A percentile compares a stretch with the other conserved stretches of the same genome.
Conservation (phyloP, 768 basidiomycete species). For the Termitomyces sp. region DNA sequence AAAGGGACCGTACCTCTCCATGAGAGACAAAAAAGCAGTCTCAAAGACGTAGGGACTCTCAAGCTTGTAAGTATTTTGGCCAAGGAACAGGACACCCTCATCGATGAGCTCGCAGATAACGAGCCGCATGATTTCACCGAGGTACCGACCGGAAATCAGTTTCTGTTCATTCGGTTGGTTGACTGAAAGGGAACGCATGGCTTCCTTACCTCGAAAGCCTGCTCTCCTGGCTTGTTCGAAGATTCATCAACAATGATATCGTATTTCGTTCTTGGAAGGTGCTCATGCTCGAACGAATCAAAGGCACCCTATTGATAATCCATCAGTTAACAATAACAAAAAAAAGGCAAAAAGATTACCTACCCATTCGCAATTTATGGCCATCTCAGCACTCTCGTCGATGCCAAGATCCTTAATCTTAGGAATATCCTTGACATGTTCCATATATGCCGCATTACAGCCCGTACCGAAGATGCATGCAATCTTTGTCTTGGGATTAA, state of each 20-base stretch:
- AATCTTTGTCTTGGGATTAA: constrained; percentile 86
- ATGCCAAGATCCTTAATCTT: constrained; percentile 80
- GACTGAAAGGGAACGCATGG: not conserved
- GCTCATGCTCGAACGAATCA: constrained; percentile 92
- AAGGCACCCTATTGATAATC: constrained; percentile 73
- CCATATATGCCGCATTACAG: constrained; percentile 98
- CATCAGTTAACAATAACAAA: not conserved
- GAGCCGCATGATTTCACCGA: constrained; percentile 95
- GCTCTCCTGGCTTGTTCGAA: constrained; percentile 96
- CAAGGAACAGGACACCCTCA: constrained; percentile 94
- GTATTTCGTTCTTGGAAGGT: constrained; percentile 93
- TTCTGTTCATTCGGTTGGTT: constrained; percentile 42
- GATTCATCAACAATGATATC: constrained; percentile 88
- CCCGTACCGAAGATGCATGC: constrained; percentile 98
- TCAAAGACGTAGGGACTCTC: constrained; percentile 91
- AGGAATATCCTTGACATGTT: constrained; percentile 76
- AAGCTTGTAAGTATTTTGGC: constrained; percentile 98
- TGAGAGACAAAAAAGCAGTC: constrained; percentile 93
- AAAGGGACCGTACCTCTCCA: constrained; percentile 68
- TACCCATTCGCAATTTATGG: constrained; percentile 97
- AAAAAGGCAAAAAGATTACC: constrained; percentile 12
- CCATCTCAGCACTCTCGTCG: constrained; percentile 66
- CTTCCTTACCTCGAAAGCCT: constrained; percentile 75
- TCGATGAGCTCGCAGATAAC: constrained; percentile 95
- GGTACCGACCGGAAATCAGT: constrained; percentile 93